Percentiles rank a stretch among this genome's conserved stretches.
Evolutionary conservation across 371 early-diverging fungal genomes (phyloP).

Genomic region (Apophysomyces trapeziformis): DNA sequence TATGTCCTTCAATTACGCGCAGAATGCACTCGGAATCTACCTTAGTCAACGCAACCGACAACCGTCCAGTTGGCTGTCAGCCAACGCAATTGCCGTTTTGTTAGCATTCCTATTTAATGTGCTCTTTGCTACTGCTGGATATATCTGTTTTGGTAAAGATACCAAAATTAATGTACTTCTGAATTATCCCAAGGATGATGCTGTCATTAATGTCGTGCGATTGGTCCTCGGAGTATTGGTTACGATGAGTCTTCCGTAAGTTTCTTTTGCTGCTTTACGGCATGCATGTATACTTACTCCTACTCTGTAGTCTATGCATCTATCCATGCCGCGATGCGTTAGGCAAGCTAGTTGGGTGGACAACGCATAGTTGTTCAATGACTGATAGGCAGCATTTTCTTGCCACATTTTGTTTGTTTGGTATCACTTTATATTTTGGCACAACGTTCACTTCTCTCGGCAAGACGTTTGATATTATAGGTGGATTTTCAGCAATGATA

Average conservation of each 20-base stretch:
- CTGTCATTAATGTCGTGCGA: constrained; percentile 52
- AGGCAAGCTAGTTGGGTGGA: constrained; percentile 46
- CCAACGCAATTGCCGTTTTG: constrained; percentile 39
- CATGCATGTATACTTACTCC: not conserved
- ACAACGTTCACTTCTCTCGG: constrained; percentile 53
- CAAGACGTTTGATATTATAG: constrained; percentile 54
- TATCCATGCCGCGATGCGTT: constrained; percentile 58
- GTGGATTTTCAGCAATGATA: constrained; percentile 59
- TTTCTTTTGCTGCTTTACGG: constrained; percentile 15
- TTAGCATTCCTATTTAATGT: constrained; percentile 52
- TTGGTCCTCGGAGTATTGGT: constrained; percentile 50
- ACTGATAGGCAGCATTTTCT: constrained; percentile 44
- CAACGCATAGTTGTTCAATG: constrained; percentile 28
- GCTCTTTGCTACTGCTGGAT: constrained; percentile 56
- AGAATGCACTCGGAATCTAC: constrained; percentile 56
- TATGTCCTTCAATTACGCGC: constrained; percentile 56
- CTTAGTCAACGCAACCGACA: constrained; percentile 40
- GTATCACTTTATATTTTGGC: constrained; percentile 45
- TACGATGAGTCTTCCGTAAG: constrained; percentile 53
- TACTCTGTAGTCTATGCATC: constrained; percentile 34
- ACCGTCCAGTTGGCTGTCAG: constrained; percentile 41
- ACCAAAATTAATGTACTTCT: constrained; percentile 52
- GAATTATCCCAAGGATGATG: constrained; percentile 54
- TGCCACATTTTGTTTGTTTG: constrained; percentile 41
- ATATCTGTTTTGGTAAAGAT: constrained; percentile 55